Evolutionary conservation across 192 early-diverging fungal genomes (phyloP).

Genomic region (Phlyctochytrium bullatum): DNA sequence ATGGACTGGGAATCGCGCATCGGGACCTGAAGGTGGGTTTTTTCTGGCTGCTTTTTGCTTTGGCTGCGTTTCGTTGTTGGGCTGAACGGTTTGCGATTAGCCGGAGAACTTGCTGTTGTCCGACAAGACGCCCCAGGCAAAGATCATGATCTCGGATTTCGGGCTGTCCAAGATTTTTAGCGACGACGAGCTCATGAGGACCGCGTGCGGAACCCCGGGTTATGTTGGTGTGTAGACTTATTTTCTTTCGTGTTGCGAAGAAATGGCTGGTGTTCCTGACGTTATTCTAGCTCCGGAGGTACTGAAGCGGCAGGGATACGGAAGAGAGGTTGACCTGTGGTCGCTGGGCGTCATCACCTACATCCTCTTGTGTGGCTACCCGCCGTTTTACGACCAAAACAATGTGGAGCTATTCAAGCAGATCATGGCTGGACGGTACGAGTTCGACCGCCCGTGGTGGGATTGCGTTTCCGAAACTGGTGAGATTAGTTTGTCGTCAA

Average conservation of each 20-base stretch:
- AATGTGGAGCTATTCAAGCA: constrained; percentile 62
- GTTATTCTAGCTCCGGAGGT: constrained; percentile 79
- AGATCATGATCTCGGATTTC: constrained; percentile 94
- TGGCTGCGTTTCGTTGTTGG: background rate
- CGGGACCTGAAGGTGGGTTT: constrained; percentile 81
- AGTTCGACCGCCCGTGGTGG: constrained; percentile 81
- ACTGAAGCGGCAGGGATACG: constrained; percentile 64
- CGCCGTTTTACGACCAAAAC: constrained; percentile 75
- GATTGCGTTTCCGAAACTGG: constrained; percentile 63
- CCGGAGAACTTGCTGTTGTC: constrained; percentile 57
- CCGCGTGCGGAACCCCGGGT: constrained; percentile 86
- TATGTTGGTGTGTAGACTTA: constrained; percentile 47
- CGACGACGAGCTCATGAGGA: constrained; percentile 62
- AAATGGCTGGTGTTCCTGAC: background rate
- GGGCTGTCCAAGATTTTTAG: constrained; percentile 83
- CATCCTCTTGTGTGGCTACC: constrained; percentile 83
- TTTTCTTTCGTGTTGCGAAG: constrained; percentile 1
- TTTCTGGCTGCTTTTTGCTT: constrained; percentile 6
- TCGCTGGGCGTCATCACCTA: constrained; percentile 93
- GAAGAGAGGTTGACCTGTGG: constrained; percentile 87
- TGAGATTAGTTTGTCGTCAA: constrained; percentile 13
- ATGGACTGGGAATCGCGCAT: constrained; percentile 81
- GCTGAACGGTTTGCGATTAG: no score
- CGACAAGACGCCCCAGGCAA: constrained; percentile 42
- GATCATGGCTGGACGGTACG: constrained; percentile 69